phyloP scores from a whole-genome alignment of 345 rosid species.

The Microcos paniculata region DNA sequence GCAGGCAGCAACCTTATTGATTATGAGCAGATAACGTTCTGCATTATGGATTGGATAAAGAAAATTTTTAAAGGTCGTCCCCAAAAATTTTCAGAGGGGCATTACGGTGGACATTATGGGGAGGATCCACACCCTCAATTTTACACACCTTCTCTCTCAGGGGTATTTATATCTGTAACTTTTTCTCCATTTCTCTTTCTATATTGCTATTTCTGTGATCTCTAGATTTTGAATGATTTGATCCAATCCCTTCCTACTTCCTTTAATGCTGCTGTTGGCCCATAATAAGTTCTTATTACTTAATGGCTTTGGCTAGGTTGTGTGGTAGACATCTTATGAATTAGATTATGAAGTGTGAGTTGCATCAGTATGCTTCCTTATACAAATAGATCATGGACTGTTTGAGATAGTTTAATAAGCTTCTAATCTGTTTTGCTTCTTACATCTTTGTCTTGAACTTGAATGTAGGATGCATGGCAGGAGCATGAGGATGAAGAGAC shows the following conservation, averaged over 20 bases:
- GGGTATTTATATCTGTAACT: slow-evolving; percentile 40
- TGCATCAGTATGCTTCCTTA: neutral
- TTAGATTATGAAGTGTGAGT: neutral
- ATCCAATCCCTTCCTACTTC: neutral
- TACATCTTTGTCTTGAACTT: slow-evolving; percentile 13
- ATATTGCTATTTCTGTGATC: neutral
- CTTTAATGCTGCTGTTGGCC: neutral
- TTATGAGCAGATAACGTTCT: slow-evolving; percentile 50
- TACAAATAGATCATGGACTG: neutral
- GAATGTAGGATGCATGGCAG: slow-evolving; percentile 47
- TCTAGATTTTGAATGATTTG: neutral
- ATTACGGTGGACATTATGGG: slow-evolving; percentile 42
- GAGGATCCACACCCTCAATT: slow-evolving; percentile 34
- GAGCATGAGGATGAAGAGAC: slow-evolving; percentile 73
- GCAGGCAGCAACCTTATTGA: slow-evolving; percentile 43
- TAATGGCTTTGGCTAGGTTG: neutral
- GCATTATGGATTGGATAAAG: slow-evolving; percentile 81
- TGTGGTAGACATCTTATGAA: neutral
- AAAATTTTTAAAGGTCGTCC: slow-evolving; percentile 78
- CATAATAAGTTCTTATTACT: neutral
- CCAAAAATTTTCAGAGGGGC: slow-evolving; percentile 53
- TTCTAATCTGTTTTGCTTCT: slow-evolving; percentile 9
- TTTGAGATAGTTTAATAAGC: slow-evolving; percentile 7
- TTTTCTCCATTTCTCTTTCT: neutral
- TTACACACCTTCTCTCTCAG: slow-evolving; percentile 63